Conservation (phyloP, 768 basidiomycete genomes). For the Jaapia argillacea region DNA sequence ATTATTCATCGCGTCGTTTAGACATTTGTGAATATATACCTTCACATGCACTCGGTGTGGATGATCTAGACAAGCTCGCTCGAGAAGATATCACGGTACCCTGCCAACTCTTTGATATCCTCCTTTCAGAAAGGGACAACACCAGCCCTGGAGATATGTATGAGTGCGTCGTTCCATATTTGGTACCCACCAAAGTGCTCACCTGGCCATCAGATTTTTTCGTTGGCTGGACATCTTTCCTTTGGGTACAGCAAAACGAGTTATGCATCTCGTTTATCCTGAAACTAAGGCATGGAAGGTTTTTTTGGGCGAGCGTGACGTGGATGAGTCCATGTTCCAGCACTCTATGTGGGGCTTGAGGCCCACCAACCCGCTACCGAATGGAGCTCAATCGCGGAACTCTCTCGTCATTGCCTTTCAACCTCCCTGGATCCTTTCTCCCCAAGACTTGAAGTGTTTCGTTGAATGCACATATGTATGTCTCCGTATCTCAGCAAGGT, state of each 20-base stretch:
- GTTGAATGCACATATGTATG: conserved; percentile 8
- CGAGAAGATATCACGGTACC: conserved; percentile 33
- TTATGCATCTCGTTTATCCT: conserved; percentile 23
- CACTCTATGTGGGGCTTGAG: conserved; percentile 15
- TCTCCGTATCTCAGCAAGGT: not conserved
- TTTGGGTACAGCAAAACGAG: conserved; percentile 36
- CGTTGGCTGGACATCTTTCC: conserved; percentile 43
- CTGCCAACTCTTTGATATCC: not conserved
- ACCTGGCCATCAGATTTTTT: no score
- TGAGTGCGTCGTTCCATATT: no score
- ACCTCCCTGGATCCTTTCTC: conserved; percentile 29
- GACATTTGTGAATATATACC: conserved; percentile 28
- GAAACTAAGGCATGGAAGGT: conserved; percentile 21
- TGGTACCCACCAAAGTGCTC: no score
- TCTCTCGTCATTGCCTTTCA: conserved; percentile 22
- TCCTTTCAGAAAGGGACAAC: no score
- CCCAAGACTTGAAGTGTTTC: conserved; percentile 24
- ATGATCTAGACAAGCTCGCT: conserved; percentile 27
- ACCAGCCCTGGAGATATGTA: no score
- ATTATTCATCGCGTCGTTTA: no score
- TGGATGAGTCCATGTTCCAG: conserved; percentile 14
- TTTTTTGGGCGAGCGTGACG: conserved; percentile 10
- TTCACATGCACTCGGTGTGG: conserved; percentile 19
- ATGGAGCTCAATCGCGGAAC: conserved; percentile 5
- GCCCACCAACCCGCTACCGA: not conserved